Percentiles rank a stretch among this genome's conserved stretches.
Evolutionary conservation across 257 asterid genomes (phyloP).

Genomic region (Primulina tabacum): DNA sequence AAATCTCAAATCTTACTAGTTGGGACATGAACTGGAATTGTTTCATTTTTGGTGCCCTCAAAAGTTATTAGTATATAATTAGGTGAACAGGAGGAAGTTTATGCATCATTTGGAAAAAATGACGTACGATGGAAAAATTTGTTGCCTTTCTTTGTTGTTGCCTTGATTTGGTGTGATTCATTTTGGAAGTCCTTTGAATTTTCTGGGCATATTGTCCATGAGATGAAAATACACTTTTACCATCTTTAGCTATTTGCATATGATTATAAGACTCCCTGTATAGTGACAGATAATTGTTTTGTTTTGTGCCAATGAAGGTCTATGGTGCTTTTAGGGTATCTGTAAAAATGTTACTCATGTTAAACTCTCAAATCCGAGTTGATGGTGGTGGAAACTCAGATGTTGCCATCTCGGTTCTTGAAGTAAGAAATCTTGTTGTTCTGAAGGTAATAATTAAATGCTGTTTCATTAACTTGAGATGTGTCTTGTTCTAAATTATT

Average conservation of each 20-base stretch:
- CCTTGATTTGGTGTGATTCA: background rate
- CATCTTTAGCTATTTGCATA: background rate
- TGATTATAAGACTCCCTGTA: background rate
- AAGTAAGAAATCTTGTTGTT: constrained; percentile 95
- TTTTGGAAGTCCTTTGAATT: background rate
- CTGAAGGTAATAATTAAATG: constrained; percentile 58
- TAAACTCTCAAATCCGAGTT: constrained; percentile 78
- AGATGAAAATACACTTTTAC: background rate
- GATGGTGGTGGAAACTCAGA: constrained; percentile 80
- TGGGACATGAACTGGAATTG: too few relatives aligned
- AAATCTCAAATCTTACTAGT: too few relatives aligned
- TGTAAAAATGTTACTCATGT: constrained; percentile 94
- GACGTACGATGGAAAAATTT: too few relatives aligned
- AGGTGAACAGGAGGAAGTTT: too few relatives aligned
- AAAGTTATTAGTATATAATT: too few relatives aligned
- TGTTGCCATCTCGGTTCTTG: constrained; percentile 82
- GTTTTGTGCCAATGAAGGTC: constrained; percentile 46
- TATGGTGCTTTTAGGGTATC: constrained; percentile 90
- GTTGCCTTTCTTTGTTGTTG: background rate
- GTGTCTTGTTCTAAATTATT: constrained; percentile 19
- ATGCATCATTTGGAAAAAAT: too few relatives aligned
- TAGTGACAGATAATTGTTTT: constrained; percentile 1
- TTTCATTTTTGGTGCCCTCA: too few relatives aligned
- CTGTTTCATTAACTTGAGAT: constrained; percentile 8
- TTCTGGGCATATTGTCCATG: background rate